Evolutionary conservation across 441 rosid genomes (phyloP), one percentile per base, ranked within the genome.

Genomic region (Biscutella auriculata): DNA sequence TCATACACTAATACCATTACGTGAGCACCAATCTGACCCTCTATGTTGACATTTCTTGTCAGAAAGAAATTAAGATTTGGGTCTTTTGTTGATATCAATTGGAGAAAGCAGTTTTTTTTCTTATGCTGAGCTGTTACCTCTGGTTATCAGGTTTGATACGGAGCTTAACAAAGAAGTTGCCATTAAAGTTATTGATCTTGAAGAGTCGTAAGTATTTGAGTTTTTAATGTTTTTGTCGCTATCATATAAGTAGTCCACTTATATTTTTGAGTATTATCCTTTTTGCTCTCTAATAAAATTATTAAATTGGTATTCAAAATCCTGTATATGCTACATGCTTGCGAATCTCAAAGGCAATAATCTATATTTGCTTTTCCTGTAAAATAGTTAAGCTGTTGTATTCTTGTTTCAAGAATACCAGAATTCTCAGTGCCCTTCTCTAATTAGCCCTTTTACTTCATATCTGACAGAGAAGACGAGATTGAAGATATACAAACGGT

Each of bases 401-500:
- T 42, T 19, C 26, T 49, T 50, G 19, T 57, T 34, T 50, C 13
- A 42, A 51, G 33, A 36, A 52, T 52, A 53, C 39, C 29, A 45
- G 32, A 53, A 28, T 45, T 36, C 39, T 45, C 56, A 45, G 29
- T 58, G 26, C 48, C 47, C 35, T 49, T 48, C 32, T 41, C 47
- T 61, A 47, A 68, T 42, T 41, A 40, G 49, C 53, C 42, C 29
- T 27, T 68, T 48, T 41, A 33, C 63, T 48, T 62, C 29, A 25
- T 40, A 33, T 68, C 33, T 62, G 58, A 48, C 68, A 94, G 99
- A 26, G 99, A 89, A 82, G 99, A 94, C 73, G 99, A 94, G 70
- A 89, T 94, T 76, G 99, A 94, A 55, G 99, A 94, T 72, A 89
- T 94, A 65, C 99, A 94, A 68, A 94, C 87, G 95, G 99, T 89